Base-by-base conservation (phyloP, 169 alveolate genomes). In the Plasmodium knowlesi region DNA sequence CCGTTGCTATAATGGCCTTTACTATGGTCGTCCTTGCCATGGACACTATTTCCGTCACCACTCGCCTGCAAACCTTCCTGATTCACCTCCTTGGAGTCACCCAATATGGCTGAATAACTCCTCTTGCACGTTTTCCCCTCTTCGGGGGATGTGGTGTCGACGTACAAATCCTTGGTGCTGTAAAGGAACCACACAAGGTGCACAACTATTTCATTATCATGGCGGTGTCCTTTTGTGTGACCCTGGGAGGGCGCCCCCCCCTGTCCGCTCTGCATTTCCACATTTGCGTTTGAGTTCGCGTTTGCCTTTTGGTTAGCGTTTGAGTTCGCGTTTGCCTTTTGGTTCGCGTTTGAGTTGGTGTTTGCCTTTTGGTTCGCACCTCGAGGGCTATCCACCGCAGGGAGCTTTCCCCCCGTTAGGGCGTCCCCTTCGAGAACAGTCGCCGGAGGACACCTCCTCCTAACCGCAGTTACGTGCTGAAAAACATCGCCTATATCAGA, bases 401-500 rank as follows among this genome's bases (percentile, higher is more conserved):
- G n/a, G n/a, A n/a, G n/a, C n/a, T n/a, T n/a, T n/a, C n/a, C n/a
- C n/a, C n/a, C n/a, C n/a, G n/a, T n/a, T n/a, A n/a, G n/a, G n/a
- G n/a, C n/a, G n/a, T n/a, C n/a, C n/a, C n/a, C n/a, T n/a, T n/a
- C n/a, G n/a, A n/a, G n/a, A n/a, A n/a, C n/a, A n/a, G n/a, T n/a
- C n/a, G n/a, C 5, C 32, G 73, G 14, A 9, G 34, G 9, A 0
- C 30, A 19, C 50, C 32, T 25, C 30, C 41, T 81, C 70, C 84
- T 91, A 19, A 34, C 9, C 19, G 95, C 95, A 19, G 86, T 91
- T 37, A 91, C 57, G 28, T 91, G 76, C 57, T 91, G 92, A 91
- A 91, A 91, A 22, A 91, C 80, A 25, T 91, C 84, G 54, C 41
- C 54, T 71, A 91, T 81, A 9, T 71, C 34, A 14, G 82, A 70